A percentile compares a stretch with the other conserved stretches of the same genome.
Conservation (phyloP, 768 basidiomycete species). For the Termitomyces titanicus region DNA sequence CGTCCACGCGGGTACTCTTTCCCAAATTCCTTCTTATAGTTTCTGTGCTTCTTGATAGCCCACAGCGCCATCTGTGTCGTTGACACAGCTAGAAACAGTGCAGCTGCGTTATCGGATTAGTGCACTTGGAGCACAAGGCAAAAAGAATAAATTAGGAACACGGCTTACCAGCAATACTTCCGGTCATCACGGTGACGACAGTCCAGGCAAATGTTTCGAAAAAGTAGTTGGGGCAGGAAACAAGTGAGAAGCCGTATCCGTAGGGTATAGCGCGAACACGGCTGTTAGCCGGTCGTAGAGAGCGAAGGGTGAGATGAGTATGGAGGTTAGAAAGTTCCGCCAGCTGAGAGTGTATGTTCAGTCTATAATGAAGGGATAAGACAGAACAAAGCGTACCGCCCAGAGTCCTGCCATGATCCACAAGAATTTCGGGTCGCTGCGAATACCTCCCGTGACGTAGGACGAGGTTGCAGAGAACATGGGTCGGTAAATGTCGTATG, state of each 20-base stretch:
- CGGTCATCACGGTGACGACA: slow-evolving; percentile 70
- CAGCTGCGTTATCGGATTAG: slow-evolving; percentile 34
- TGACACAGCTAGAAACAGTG: slow-evolving; percentile 60
- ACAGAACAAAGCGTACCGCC: slow-evolving; percentile 49
- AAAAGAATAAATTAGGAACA: slow-evolving; percentile 1
- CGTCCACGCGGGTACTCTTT: slow-evolving; percentile 71
- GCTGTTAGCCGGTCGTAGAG: slow-evolving; percentile 78
- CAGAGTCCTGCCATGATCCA: slow-evolving; percentile 63
- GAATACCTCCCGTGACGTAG: slow-evolving; percentile 56
- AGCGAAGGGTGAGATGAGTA: slow-evolving; percentile 79
- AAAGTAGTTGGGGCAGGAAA: slow-evolving; percentile 92
- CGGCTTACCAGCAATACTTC: slow-evolving; percentile 65
- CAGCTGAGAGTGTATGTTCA: slow-evolving; percentile 48
- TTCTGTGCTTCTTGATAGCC: slow-evolving; percentile 87
- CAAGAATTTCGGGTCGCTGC: slow-evolving; percentile 67
- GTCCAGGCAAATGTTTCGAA: slow-evolving; percentile 84
- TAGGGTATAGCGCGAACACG: slow-evolving; percentile 79
- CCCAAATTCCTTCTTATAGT: slow-evolving; percentile 93
- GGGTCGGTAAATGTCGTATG: slow-evolving; percentile 78
- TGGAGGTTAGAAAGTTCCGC: slow-evolving; percentile 81
- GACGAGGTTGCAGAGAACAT: slow-evolving; percentile 67
- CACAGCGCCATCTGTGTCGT: slow-evolving; percentile 74
- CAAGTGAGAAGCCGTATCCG: slow-evolving; percentile 89
- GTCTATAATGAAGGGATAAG: neutral
- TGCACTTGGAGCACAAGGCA: neutral